Conservation (phyloP, 176 grass and related monocot genomes). For the Juncus inflexus region DNA sequence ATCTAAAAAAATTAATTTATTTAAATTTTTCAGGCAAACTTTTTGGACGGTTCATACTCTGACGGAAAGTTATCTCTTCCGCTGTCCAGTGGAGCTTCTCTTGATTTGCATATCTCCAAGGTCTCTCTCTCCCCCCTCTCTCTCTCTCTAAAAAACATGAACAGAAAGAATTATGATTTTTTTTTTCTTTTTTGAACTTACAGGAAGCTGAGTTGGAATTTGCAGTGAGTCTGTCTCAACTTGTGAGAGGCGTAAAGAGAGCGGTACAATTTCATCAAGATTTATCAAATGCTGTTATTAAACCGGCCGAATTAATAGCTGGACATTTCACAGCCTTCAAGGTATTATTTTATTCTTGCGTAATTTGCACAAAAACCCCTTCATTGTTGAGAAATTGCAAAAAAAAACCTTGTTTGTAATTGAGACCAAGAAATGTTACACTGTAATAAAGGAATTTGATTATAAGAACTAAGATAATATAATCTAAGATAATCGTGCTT, state of each 20-base stretch:
- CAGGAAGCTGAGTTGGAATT: slow-evolving; percentile 84
- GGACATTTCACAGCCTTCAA: slow-evolving; percentile 78
- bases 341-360: slow-evolving; percentile 35
- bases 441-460: too few relatives aligned
- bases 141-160: neutral
- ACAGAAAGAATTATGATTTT: too few relatives aligned
- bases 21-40: slow-evolving; percentile 52
- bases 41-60: slow-evolving; percentile 68
- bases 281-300: slow-evolving; percentile 43
- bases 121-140: slow-evolving; percentile 35
- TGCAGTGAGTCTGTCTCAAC: slow-evolving; percentile 57
- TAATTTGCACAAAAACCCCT: slow-evolving; percentile 1
- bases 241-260: slow-evolving; percentile 57
- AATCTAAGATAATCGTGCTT: too few relatives aligned
- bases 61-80: slow-evolving; percentile 65
- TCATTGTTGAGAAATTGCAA: too few relatives aligned
- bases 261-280: slow-evolving; percentile 69
- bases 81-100: slow-evolving; percentile 57
- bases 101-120: slow-evolving; percentile 64
- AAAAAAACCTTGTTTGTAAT: neutral
- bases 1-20: slow-evolving; percentile 10
- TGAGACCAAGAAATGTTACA: neutral
- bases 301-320: slow-evolving; percentile 58
- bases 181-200: neutral
- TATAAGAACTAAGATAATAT: too few relatives aligned